These are phyloP conservation scores for Dipteronia dyeriana DNA, from an alignment of 345 rosid species.

Conservation along the genomic window DNA sequence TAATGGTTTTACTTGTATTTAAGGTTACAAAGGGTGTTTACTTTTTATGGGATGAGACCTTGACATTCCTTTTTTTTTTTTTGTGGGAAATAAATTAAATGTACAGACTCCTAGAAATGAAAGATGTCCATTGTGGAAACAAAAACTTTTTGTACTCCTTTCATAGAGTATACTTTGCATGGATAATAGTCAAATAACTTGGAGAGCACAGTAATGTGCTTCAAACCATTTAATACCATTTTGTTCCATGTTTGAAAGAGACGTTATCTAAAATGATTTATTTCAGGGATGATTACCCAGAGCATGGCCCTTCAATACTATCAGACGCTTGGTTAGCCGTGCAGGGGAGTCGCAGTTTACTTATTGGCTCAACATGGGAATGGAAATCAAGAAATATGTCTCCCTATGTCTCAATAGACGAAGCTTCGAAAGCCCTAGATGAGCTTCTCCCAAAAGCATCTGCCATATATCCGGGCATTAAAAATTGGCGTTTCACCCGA, in stretches of 20 bases:
- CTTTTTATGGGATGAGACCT: no score
- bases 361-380: slow-evolving; percentile 90
- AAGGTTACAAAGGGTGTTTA: not conserved
- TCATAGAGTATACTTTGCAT: not conserved
- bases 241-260: not conserved
- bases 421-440: slow-evolving; percentile 67
- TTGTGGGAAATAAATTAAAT: no score
- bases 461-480: slow-evolving; percentile 61
- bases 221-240: not conserved
- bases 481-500: slow-evolving; percentile 58
- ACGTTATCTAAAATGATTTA: not conserved
- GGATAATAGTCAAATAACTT: no score
- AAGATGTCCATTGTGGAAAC: no score
- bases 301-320: slow-evolving; percentile 66
- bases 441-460: slow-evolving; percentile 83
- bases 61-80: no score
- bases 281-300: slow-evolving; percentile 68
- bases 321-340: slow-evolving; percentile 89
- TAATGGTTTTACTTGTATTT: not conserved
- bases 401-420: slow-evolving; percentile 58
- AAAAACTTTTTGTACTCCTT: not conserved
- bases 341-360: slow-evolving; percentile 59
- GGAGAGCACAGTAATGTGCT: not conserved
- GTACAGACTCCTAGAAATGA: no score
- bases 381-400: slow-evolving; percentile 81